Percentiles rank a stretch among this genome's conserved stretches.
phyloP scores from a whole-genome alignment of 306 rosid species.

The Prunus salicina region DNA sequence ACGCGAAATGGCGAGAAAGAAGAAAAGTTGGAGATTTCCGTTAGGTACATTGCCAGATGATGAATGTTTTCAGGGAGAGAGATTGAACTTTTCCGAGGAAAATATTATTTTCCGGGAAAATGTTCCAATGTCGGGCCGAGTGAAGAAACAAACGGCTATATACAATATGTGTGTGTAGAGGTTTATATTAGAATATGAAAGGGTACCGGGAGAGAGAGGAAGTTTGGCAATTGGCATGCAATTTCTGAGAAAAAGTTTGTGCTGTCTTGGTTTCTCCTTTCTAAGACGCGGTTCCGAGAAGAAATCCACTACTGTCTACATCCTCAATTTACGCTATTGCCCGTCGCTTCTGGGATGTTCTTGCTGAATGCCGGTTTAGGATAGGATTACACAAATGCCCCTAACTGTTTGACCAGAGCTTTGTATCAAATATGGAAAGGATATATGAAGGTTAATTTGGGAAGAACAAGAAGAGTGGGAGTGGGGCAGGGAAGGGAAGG shows the following conservation, averaged over 20 bases:
- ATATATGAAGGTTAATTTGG: not conserved
- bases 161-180: not conserved
- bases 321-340: not conserved
- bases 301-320: not conserved
- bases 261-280: not conserved
- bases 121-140: not conserved
- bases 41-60: not conserved
- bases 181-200: not conserved
- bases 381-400: not conserved
- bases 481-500: not conserved
- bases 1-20: not conserved
- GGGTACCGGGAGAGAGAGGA: not conserved
- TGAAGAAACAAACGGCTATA: not conserved
- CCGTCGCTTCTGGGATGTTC: not conserved
- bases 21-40: slow-evolving; percentile 6
- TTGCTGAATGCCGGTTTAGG: not conserved
- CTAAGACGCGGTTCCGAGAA: not conserved
- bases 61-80: not conserved
- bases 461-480: not conserved
- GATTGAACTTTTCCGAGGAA: not conserved
- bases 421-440: not conserved
- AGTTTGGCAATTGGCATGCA: not conserved
- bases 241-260: not conserved
- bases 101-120: not conserved
- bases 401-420: not conserved